These are phyloP conservation scores for Penicillium lividum DNA, from an alignment of 495 filamentous ascomycete genomes.

Conservation along the genomic window DNA sequence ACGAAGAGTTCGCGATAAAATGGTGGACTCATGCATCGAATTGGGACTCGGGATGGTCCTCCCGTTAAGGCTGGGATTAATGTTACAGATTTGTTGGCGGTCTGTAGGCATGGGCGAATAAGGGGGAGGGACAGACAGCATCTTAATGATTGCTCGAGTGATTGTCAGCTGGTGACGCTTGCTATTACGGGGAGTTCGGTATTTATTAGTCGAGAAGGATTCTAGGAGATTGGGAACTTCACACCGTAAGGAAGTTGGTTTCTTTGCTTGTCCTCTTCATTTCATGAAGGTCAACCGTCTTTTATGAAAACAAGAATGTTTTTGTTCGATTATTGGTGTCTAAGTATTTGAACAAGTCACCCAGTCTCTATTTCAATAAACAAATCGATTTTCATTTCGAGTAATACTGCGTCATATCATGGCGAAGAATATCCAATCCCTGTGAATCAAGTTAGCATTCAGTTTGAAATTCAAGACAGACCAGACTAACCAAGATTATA, in stretches of 20 bases:
- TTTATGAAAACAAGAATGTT: too few relatives aligned
- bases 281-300: too few relatives aligned
- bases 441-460: slow-evolving; percentile 4
- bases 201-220: slow-evolving; percentile 88
- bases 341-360: neutral
- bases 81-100: slow-evolving; percentile 96
- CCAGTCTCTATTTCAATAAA: neutral
- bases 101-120: slow-evolving; percentile 71
- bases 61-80: slow-evolving; percentile 98
- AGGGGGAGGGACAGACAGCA: slow-evolving; percentile 83
- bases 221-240: slow-evolving; percentile 91
- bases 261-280: too few relatives aligned
- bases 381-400: neutral
- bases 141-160: slow-evolving; percentile 86
- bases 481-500: slow-evolving; percentile 25
- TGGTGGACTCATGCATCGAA: slow-evolving; percentile 92
- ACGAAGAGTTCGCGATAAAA: neutral
- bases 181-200: slow-evolving; percentile 91
- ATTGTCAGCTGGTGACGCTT: slow-evolving; percentile 91
- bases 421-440: slow-evolving; percentile 31
- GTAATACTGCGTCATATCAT: slow-evolving; percentile 37
- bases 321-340: neutral
- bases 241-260: slow-evolving; percentile 83
- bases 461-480: neutral
- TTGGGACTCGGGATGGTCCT: slow-evolving; percentile 79